Percentiles rank a stretch among this genome's conserved stretches.
Conservation (phyloP, 208 protist species). For the Trypanosoma theileri region DNA sequence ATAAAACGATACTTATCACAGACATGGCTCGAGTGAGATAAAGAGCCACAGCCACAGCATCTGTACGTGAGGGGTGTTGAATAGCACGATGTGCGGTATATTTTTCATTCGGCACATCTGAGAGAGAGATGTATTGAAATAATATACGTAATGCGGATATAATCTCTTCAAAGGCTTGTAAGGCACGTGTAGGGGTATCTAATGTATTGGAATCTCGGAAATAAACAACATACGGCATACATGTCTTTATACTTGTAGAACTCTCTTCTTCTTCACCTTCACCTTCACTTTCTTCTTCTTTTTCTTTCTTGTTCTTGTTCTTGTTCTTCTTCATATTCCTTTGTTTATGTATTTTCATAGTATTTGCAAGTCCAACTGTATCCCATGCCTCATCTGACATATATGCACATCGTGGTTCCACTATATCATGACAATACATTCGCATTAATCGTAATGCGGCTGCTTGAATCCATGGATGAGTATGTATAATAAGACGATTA, state of each 20-base stretch:
- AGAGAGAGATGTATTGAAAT: slow-evolving; percentile 55
- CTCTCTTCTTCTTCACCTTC: slow-evolving; percentile 6
- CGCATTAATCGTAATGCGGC: slow-evolving; percentile 67
- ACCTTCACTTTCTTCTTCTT: background rate
- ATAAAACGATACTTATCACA: slow-evolving; percentile 36
- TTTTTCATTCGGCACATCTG: slow-evolving; percentile 79
- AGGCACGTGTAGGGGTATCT: slow-evolving; percentile 12
- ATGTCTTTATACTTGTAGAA: background rate
- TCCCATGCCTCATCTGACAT: slow-evolving; percentile 39
- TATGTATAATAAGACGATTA: slow-evolving; percentile 56
- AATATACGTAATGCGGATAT: slow-evolving; percentile 19
- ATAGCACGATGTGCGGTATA: slow-evolving; percentile 79
- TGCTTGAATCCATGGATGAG: slow-evolving; percentile 83
- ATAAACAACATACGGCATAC: slow-evolving; percentile 19
- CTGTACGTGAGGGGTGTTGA: slow-evolving; percentile 49
- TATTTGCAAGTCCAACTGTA: background rate
- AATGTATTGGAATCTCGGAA: slow-evolving; percentile 2
- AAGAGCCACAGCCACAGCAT: slow-evolving; percentile 67
- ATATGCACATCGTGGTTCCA: slow-evolving; percentile 61
- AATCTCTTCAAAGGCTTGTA: slow-evolving; percentile 16
- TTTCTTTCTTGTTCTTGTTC: background rate
- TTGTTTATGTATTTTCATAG: background rate
- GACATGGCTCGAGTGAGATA: slow-evolving; percentile 55
- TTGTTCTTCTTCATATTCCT: slow-evolving; percentile 9
- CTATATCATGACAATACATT: slow-evolving; percentile 74